Evolutionary conservation across 2,329 filamentous ascomycete genomes (phyloP), one percentile per base, ranked within the genome.

Genomic region (Plenodomus lindquistii): DNA sequence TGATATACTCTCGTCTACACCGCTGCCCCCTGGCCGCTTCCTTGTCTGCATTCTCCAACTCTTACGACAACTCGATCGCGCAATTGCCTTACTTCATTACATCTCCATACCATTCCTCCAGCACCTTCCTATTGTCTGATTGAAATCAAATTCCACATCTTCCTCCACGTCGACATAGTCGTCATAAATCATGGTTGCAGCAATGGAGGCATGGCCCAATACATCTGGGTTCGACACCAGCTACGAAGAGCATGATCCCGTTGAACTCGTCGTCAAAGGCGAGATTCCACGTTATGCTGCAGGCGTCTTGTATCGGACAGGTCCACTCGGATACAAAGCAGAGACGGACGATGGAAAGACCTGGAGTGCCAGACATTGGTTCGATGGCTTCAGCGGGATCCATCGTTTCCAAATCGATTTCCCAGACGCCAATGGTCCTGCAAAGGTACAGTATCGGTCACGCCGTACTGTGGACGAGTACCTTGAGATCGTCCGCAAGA

Each of bases 341-440:
- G 77, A 85, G n/a, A 84, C 83, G 0, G 71, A 81, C 2, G 77
- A 77, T 3, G 83, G 84, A n/a, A 73, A 72, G 13, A 81, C 78
- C 0, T 85, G 85, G 61, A 75, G 78, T 24, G 77, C 86, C 11
- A 82, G 79, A 1, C 89, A 94, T 68, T 94, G 89, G 89, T 94
- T 94, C 58, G 90, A 94, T 65, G 87, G 87, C 5, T 84, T 91
- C 49, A 81, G 84, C 2, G 82, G 88, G 46, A 78, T 84, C 1
- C 88, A 93, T 72, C 84, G 82, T 21, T 93, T 93, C 65, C 80
- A 89, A 48, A 87, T 93, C 24, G 63, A 68, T 34, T 61, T 83
- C 2, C 66, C 79, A 0, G 60, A 71, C 3, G 57, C 65, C 0
- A 48, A 72, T 16, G 64, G 62, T 15, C 44, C 61, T 49, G 21